Base-by-base conservation (phyloP, 345 rosid species). In the Erodium maritimum region DNA sequence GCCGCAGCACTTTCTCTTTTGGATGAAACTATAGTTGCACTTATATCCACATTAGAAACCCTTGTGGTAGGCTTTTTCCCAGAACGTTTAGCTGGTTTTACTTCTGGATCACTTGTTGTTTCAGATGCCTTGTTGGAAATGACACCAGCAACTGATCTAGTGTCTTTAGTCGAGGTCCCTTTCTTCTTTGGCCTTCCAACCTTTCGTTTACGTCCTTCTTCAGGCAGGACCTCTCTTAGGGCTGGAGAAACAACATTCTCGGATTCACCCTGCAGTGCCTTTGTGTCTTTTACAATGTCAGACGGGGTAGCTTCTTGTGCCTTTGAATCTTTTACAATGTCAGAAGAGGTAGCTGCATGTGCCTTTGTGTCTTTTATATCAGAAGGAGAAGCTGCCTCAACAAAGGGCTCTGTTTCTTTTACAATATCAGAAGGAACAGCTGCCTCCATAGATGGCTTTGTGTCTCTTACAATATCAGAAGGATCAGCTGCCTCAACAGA, bases 101-200 rank as follows among this genome's bases (percentile, higher is more conserved):
- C 73, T 73, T 77, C 79, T 48, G 85, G 72, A 58, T 76, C 82
- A 33, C 80, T 78, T 61, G 73, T 64, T 65, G 48, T 79, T 60
- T 77, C 88, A 53, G 80, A 64, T 23, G 58, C 68, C 75, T 66
- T 83, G 65, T 70, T 69, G 19, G 79, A 58, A 58, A 66, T 67
- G 62, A 65, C 70, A 58, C 61, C 77, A 71, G 72, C 63, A 59
- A 85, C 73, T 54, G 71, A 58, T 50, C 67, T 55, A 19, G 67
- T 57, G 51, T 79, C 83, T 66, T 76, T 82, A 5, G 21, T 52
- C 48, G 59, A 23, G 63, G 62, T 73, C 63, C 77, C 83, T 67
- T 79, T 84, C 75, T 73, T 83, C 82, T 83, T 85, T 67, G 69
- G 56, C 50, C 73, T 71, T 59, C 64, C 73, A 52, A 57, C 62